Percentiles rank a stretch among this genome's conserved stretches.
Conservation (phyloP, 345 rosid genomes). For the Limnanthes douglasii region DNA sequence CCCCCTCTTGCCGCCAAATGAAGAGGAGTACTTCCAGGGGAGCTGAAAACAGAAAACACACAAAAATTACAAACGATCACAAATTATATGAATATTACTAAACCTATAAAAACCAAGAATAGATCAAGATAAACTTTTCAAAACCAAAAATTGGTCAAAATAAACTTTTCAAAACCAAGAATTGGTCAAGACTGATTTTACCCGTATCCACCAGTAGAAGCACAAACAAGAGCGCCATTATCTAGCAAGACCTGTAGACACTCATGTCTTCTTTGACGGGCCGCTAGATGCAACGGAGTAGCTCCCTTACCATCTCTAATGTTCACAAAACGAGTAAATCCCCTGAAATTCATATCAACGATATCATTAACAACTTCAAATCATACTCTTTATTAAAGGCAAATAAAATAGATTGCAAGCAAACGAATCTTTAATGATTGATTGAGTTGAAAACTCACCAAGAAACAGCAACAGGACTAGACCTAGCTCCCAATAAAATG, state of each 20-base stretch:
- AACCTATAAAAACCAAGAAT: no score
- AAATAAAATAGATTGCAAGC: neutral
- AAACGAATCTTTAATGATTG: neutral
- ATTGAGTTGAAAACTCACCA: conserved; percentile 29
- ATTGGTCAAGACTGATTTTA: conserved; percentile 10
- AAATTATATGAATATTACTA: no score
- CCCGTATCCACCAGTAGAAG: conserved; percentile 41
- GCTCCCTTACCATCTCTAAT: conserved; percentile 34
- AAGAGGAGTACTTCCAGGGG: conserved; percentile 67
- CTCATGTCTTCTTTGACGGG: conserved; percentile 27
- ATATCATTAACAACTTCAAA: conserved; percentile 7
- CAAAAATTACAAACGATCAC: no score
- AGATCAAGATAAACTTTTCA: no score
- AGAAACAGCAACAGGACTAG: conserved; percentile 70
- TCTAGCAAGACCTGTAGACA: conserved; percentile 34
- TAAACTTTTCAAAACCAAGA: neutral
- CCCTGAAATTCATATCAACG: conserved; percentile 30
- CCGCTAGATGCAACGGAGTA: conserved; percentile 40
- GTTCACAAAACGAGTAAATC: conserved; percentile 36
- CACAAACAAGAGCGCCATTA: conserved; percentile 41
- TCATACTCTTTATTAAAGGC: neutral
- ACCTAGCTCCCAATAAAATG: conserved; percentile 65
- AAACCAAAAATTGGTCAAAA: neutral
- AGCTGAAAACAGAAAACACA: conserved; percentile 28
- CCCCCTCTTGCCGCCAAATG: conserved; percentile 86